Conservation (phyloP, 2,329 filamentous ascomycete genomes). For the Fusarium sp. region DNA sequence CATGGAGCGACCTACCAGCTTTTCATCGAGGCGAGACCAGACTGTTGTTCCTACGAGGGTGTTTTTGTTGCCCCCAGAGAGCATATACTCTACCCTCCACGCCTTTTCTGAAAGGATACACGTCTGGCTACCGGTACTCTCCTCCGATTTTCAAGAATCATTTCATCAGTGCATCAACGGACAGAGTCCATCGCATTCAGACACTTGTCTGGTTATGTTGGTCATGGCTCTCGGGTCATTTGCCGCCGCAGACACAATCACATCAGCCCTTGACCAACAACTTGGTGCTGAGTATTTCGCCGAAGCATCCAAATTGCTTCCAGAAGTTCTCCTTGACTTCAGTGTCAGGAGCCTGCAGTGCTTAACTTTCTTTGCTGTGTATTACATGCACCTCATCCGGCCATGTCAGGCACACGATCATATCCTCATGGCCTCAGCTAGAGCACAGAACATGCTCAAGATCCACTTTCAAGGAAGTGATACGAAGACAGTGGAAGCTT, state of each 20-base stretch:
- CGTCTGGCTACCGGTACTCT: slow-evolving; percentile 1
- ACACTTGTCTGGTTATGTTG: slow-evolving; percentile 3
- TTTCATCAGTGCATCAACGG: background rate
- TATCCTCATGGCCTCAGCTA: background rate
- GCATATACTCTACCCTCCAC: background rate
- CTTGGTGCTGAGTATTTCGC: background rate
- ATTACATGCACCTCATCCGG: background rate
- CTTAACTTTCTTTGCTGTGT: background rate
- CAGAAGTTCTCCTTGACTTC: background rate
- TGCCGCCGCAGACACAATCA: background rate
- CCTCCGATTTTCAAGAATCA: background rate
- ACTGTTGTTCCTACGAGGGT: background rate
- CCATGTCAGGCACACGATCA: slow-evolving; percentile 11
- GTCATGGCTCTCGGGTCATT: background rate
- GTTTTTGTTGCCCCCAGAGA: background rate
- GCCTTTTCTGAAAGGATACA: background rate
- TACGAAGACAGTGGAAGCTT: background rate
- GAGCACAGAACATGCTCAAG: slow-evolving; percentile 6
- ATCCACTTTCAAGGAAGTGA: background rate
- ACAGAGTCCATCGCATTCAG: background rate
- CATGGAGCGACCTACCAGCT: background rate
- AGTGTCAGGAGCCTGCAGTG: background rate
- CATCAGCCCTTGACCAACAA: background rate
- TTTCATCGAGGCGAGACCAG: background rate
- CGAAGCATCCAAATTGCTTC: background rate